Evolutionary conservation across 345 rosid genomes (phyloP).

Genomic region (Bretschneidera sinensis): DNA sequence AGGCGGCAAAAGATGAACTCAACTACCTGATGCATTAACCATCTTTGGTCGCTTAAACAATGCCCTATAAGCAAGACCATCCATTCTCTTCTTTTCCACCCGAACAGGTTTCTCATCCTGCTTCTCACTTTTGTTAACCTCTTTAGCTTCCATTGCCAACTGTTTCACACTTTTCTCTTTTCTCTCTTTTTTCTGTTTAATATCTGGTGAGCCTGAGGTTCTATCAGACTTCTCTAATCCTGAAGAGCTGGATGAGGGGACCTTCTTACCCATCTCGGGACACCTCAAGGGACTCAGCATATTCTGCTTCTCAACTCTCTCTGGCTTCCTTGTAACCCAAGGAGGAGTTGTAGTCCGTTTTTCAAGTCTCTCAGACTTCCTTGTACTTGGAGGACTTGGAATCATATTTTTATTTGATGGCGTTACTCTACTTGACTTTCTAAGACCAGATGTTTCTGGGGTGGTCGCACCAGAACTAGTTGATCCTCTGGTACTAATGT

Average conservation of each 20-base stretch:
- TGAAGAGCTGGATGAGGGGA: slow-evolving; percentile 29
- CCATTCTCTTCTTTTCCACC: slow-evolving; percentile 17
- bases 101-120: slow-evolving; percentile 1
- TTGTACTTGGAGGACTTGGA: slow-evolving; percentile 29
- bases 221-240: slow-evolving; percentile 34
- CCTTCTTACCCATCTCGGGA: slow-evolving; percentile 48
- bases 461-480: slow-evolving; percentile 20
- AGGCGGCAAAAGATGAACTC: neutral
- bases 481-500: slow-evolving; percentile 28
- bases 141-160: slow-evolving; percentile 31
- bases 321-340: slow-evolving; percentile 30
- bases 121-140: slow-evolving; percentile 16
- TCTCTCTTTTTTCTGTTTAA: slow-evolving; percentile 27
- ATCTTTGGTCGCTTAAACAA: slow-evolving; percentile 32
- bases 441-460: slow-evolving; percentile 30
- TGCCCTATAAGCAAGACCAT: slow-evolving; percentile 43
- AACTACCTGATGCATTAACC: slow-evolving; percentile 27
- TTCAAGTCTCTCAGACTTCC: slow-evolving; percentile 58
- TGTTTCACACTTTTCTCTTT: slow-evolving; percentile 33
- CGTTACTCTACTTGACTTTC: slow-evolving; percentile 51
- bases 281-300: slow-evolving; percentile 41
- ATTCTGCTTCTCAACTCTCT: slow-evolving; percentile 36
- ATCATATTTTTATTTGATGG: slow-evolving; percentile 21
- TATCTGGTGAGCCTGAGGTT: slow-evolving; percentile 19
- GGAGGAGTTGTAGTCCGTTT: slow-evolving; percentile 35